Conservation (phyloP, 257 asterid species). For the Forsythia viridissima region DNA sequence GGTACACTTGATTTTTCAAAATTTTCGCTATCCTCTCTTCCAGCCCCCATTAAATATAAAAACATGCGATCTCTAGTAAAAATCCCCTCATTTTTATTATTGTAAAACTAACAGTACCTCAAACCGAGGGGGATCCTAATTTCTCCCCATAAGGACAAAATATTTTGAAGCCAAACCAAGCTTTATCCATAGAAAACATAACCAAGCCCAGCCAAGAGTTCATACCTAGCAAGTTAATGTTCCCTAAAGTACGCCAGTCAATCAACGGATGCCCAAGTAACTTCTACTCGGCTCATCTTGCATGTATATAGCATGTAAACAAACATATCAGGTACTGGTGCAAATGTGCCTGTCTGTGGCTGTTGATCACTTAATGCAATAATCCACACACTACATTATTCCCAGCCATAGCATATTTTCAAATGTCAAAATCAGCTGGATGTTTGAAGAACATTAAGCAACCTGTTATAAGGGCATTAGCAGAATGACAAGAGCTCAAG, state of each 20-base stretch:
- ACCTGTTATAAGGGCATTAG: background rate
- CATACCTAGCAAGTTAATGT: background rate
- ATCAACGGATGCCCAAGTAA: background rate
- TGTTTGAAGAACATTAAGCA: background rate
- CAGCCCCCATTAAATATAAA: no score
- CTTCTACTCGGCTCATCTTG: background rate
- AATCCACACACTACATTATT: background rate
- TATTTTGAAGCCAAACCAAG: background rate
- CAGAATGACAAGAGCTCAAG: slow-evolving; percentile 14
- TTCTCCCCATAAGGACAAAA: background rate
- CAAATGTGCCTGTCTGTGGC: background rate
- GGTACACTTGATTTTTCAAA: background rate
- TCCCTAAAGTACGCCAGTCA: background rate
- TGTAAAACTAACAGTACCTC: background rate
- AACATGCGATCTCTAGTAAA: background rate
- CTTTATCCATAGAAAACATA: background rate
- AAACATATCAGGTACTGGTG: background rate
- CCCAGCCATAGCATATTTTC: background rate
- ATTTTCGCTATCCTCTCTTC: background rate
- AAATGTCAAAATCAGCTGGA: background rate
- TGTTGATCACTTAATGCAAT: background rate
- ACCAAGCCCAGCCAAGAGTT: background rate
- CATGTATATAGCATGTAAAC: background rate
- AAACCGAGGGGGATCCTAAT: background rate
- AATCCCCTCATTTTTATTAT: background rate